Evolutionary conservation across 2,329 filamentous ascomycete genomes (phyloP).

Genomic region (Sporothrix brasiliensis): DNA sequence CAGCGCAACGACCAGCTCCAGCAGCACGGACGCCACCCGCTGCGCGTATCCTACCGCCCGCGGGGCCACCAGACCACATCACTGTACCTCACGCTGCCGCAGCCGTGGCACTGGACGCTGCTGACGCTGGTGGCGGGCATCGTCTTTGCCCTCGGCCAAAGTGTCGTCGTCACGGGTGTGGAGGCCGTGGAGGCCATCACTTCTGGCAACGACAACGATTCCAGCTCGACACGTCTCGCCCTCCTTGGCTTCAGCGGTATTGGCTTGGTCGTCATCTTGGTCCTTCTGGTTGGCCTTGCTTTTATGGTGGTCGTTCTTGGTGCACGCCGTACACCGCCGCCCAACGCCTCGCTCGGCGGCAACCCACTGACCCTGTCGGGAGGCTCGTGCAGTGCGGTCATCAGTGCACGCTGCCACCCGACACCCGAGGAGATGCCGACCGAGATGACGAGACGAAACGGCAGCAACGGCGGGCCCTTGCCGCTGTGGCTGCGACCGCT

Average conservation of each 20-base stretch:
- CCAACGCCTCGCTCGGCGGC: slow-evolving; percentile 33
- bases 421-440: slow-evolving; percentile 37
- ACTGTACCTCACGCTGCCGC: slow-evolving; percentile 55
- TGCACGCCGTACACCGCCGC: slow-evolving; percentile 47
- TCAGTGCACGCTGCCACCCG: slow-evolving; percentile 54
- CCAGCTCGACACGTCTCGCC: slow-evolving; percentile 35
- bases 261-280: slow-evolving; percentile 49
- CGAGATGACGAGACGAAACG: slow-evolving; percentile 34
- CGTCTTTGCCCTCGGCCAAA: slow-evolving; percentile 52
- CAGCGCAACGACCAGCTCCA: slow-evolving; percentile 20
- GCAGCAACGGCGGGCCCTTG: slow-evolving; percentile 25
- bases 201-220: slow-evolving; percentile 21
- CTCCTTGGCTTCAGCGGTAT: slow-evolving; percentile 50
- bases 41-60: slow-evolving; percentile 52
- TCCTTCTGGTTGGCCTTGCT: slow-evolving; percentile 46
- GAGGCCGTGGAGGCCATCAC: not conserved
- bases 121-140: slow-evolving; percentile 50
- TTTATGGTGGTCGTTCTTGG: slow-evolving; percentile 46
- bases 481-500: slow-evolving; percentile 46
- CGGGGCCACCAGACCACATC: slow-evolving; percentile 52
- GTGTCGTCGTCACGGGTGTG: slow-evolving; percentile 43
- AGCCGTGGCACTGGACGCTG: slow-evolving; percentile 51
- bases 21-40: slow-evolving; percentile 39
- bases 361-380: slow-evolving; percentile 55
- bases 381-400: slow-evolving; percentile 56